These are phyloP conservation scores for Mucor indicus DNA, from an alignment of 371 early-diverging fungal species.

Conservation along the genomic window DNA sequence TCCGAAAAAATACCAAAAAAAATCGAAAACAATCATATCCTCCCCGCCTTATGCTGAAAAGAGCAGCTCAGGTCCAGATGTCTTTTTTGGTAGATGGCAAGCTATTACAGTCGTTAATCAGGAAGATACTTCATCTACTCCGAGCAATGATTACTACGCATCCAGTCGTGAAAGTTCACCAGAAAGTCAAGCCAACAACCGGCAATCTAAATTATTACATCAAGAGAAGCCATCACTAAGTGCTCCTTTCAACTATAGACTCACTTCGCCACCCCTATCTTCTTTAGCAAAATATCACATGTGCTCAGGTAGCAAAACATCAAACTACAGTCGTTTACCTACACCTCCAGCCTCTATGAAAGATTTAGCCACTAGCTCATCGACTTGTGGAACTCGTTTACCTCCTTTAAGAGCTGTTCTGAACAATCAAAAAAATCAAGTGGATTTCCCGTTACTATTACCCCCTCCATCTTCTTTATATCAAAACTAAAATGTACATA, in stretches of 20 bases:
- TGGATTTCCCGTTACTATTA: too few species aligned
- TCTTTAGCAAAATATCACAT: neutral
- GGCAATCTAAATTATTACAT: too few species aligned
- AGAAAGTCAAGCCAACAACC: too few species aligned
- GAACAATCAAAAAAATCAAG: too few species aligned
- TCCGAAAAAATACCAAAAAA: conserved; percentile 1
- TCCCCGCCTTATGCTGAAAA: conserved; percentile 6
- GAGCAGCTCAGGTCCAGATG: neutral
- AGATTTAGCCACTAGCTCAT: neutral
- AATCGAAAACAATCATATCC: neutral
- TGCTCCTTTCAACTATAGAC: too few species aligned
- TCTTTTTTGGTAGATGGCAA: conserved; percentile 21
- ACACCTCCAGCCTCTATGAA: conserved; percentile 4
- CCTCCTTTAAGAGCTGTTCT: conserved; percentile 23
- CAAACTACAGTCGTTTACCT: neutral
- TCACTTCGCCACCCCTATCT: neutral
- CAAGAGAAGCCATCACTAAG: too few species aligned
- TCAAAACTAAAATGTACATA: too few species aligned
- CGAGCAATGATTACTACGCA: too few species aligned
- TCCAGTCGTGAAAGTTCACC: too few species aligned
- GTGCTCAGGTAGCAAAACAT: neutral
- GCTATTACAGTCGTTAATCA: too few species aligned
- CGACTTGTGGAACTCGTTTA: conserved; percentile 6
- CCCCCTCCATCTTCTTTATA: too few species aligned
- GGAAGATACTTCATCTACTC: too few species aligned